Evolutionary conservation across 768 basidiomycete species (phyloP), one percentile per base, ranked within the genome.

Genomic region (Fomitopsis pulvina): DNA sequence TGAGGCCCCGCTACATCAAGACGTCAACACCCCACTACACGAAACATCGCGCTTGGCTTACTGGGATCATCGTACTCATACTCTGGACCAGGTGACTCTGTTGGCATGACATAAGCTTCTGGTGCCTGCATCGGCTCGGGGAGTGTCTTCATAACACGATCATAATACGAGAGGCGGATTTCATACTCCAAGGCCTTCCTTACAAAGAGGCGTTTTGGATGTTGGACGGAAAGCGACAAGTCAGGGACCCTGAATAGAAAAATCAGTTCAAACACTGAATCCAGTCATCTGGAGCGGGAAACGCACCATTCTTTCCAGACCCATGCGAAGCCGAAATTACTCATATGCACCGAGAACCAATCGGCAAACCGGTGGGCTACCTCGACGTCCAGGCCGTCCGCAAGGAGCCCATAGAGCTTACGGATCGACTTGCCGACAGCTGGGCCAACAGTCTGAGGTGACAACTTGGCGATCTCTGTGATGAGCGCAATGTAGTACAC

Each of bases 301-400:
- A 68, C 83, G 40, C 45, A 93, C 95, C 96, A 99, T 76, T 98
- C 96, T 61, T 92, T 94, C 96, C 96, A 99, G 12, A 96, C 92
- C 96, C 96, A 98, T 60, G 86, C 83, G 69, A 97, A 99, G 22
- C 85, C 86, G 65, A 97, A 99, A 68, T 99, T 99, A 57, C 91
- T 94, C 83, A 99, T 86, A 60, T 99, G 96, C 2, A 88, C 76
- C 2, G 91, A 78, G 58, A 98, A 96, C 96, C 96, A 99, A 52
- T 97, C 93, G 0, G 89, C 83, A 51, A 93, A 88, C 26, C 91
- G 75, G 42, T 85, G 78, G 1, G 84, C 74, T 45, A 90, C 71
- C 53, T 95, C 94, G 7, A 89, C 80, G 54, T 97, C 95, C 26
- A 98, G 71, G 0, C 90, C 92, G 32, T 90, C 87, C 0, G 85